Conservation (phyloP, 164 flowering plant species). For the Dillenia turbinata region DNA sequence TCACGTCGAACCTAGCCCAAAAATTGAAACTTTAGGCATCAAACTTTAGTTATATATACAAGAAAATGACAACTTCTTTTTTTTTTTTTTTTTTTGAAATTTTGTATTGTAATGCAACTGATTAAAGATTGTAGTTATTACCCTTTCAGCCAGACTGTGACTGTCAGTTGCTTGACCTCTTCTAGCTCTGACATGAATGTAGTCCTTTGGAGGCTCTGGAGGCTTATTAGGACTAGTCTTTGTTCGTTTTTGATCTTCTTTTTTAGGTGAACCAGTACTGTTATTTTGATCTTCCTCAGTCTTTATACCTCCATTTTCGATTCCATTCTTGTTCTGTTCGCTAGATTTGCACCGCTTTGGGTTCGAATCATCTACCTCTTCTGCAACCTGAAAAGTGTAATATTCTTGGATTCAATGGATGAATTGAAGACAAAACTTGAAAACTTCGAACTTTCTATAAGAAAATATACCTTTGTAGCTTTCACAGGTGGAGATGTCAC, state of each 20-base stretch:
- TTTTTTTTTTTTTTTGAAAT: background rate
- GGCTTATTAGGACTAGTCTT: conserved; percentile 38
- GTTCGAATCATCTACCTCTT: conserved; percentile 36
- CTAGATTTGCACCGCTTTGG: conserved; percentile 49
- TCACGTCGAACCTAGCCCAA: conserved; percentile 73
- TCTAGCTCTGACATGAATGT: conserved; percentile 95
- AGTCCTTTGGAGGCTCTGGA: conserved; percentile 85
- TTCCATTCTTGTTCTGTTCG: conserved; percentile 21
- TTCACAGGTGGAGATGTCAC: conserved; percentile 15
- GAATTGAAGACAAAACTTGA: too few relatives aligned
- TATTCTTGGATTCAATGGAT: background rate
- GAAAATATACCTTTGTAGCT: conserved; percentile 9
- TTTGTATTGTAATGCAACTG: background rate
- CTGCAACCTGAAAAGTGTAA: conserved; percentile 23
- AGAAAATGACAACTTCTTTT: too few relatives aligned
- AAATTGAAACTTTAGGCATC: background rate
- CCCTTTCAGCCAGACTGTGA: conserved; percentile 97
- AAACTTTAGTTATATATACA: too few relatives aligned
- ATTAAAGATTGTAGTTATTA: conserved; percentile 19
- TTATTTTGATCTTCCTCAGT: conserved; percentile 29
- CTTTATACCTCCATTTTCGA: conserved; percentile 21
- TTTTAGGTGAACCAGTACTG: conserved; percentile 7
- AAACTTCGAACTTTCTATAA: too few relatives aligned
- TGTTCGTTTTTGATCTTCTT: conserved; percentile 26
- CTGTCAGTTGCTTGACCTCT: conserved; percentile 99